These are phyloP conservation scores for Phytopythium ostracodes DNA, from an alignment of 352 stramenopile genomes.

Conservation along the genomic window DNA sequence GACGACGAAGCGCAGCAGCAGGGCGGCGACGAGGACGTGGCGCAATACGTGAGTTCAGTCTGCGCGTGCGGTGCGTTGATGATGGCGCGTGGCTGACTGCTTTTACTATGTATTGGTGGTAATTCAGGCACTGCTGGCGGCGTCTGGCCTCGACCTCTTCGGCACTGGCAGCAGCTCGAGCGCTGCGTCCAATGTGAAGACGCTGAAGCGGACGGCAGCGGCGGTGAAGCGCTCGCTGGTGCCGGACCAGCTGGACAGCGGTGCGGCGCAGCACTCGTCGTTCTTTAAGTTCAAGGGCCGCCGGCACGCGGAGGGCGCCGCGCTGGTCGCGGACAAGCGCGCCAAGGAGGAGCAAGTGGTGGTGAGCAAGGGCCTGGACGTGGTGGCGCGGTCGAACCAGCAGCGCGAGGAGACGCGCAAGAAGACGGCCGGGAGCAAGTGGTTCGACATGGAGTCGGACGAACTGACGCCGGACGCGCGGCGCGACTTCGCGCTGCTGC, in stretches of 20 bases:
- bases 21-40: conserved; percentile 42
- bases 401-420: conserved; percentile 50
- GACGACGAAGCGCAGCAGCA: conserved; percentile 23
- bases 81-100: conserved; percentile 3
- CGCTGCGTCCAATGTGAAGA: neutral
- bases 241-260: conserved; percentile 63
- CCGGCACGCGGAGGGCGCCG: conserved; percentile 24
- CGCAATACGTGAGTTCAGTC: conserved; percentile 56
- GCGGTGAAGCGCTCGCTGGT: conserved; percentile 29
- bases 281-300: conserved; percentile 27
- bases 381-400: conserved; percentile 33
- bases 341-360: conserved; percentile 44
- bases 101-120: neutral
- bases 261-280: conserved; percentile 36
- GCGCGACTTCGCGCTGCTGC: conserved; percentile 89
- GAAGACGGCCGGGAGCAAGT: conserved; percentile 72
- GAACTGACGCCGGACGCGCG: conserved; percentile 87
- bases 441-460: conserved; percentile 91
- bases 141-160: conserved; percentile 39
- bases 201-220: conserved; percentile 5
- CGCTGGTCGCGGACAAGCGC: conserved; percentile 38
- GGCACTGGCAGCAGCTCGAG: neutral
- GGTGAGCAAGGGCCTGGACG: conserved; percentile 33
- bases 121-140: conserved; percentile 38
- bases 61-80: no score